A percentile compares a stretch with the other conserved stretches of the same genome.
Conservation (phyloP, 129 eudicot genomes). For the Lonicera japonica region DNA sequence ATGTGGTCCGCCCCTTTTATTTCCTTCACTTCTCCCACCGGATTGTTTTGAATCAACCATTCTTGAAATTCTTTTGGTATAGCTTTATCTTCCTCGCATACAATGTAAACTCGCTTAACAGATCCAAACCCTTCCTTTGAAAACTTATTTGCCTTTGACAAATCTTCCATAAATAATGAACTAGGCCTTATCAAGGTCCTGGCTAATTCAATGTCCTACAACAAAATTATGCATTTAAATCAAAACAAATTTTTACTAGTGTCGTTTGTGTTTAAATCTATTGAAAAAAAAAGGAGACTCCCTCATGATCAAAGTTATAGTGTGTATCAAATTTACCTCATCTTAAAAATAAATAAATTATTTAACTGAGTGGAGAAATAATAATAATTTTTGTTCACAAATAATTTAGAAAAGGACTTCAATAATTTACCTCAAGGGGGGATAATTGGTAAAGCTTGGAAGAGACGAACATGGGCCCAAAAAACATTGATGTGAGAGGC, state of each 20-base stretch:
- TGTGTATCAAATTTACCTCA: too few relatives aligned
- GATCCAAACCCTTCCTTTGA: constrained; percentile 41
- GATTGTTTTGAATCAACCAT: constrained; percentile 39
- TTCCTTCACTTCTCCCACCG: constrained; percentile 36
- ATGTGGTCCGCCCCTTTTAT: constrained; percentile 57
- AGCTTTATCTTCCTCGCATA: constrained; percentile 37
- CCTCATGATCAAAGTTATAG: too few relatives aligned
- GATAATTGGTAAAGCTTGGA: constrained; percentile 44
- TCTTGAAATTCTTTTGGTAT: constrained; percentile 31
- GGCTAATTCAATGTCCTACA: constrained; percentile 49
- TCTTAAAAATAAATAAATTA: too few relatives aligned
- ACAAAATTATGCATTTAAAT: neutral
- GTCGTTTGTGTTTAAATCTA: too few relatives aligned
- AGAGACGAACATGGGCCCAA: constrained; percentile 41
- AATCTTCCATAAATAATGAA: constrained; percentile 31
- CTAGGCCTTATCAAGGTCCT: constrained; percentile 36
- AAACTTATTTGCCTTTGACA: constrained; percentile 14
- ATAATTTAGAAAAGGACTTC: too few relatives aligned
- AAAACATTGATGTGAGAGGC: constrained; percentile 22
- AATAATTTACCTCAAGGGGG: constrained; percentile 46
- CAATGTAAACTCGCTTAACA: constrained; percentile 32
- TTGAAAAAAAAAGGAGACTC: too few relatives aligned
- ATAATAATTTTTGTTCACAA: too few relatives aligned
- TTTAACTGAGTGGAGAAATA: too few relatives aligned
- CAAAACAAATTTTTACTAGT: too few relatives aligned